A percentile compares a stretch with the other conserved stretches of the same genome.
These are phyloP conservation scores for Pythium chondricola DNA, from an alignment of 352 stramenopile genomes.

Conservation along the genomic window DNA sequence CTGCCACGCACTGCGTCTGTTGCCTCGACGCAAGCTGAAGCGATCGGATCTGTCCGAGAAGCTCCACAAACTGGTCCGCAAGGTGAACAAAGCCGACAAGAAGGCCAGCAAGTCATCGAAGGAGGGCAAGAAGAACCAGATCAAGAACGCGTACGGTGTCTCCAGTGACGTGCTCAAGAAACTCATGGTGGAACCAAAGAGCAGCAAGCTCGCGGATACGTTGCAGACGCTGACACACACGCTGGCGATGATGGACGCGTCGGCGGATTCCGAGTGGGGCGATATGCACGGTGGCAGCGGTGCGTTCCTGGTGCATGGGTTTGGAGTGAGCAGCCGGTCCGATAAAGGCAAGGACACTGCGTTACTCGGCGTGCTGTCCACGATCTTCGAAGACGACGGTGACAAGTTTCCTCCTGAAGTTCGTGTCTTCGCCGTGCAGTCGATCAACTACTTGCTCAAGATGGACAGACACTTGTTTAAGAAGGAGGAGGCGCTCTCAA, in stretches of 20 bases:
- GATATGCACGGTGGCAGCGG: conserved; percentile 28
- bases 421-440: conserved; percentile 62
- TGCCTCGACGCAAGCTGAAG: conserved; percentile 19
- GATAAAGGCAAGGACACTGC: conserved; percentile 53
- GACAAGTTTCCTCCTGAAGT: conserved; percentile 35
- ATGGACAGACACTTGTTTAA: conserved; percentile 65
- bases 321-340: conserved; percentile 22
- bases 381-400: conserved; percentile 42
- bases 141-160: conserved; percentile 54
- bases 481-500: conserved; percentile 34
- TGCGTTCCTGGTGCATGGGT: conserved; percentile 52
- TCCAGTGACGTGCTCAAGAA: conserved; percentile 59
- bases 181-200: conserved; percentile 35
- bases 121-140: conserved; percentile 30
- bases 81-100: conserved; percentile 27
- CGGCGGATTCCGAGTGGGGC: conserved; percentile 62
- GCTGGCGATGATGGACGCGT: conserved; percentile 82
- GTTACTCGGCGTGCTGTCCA: conserved; percentile 39
- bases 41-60: conserved; percentile 6
- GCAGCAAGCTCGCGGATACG: conserved; percentile 50
- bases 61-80: conserved; percentile 9
- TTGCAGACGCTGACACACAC: conserved; percentile 79
- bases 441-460: conserved; percentile 84
- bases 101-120: too few species aligned
- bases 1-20: conserved; percentile 27